These are phyloP conservation scores for Pythium graminicola DNA, from an alignment of 352 stramenopile species.

Conservation along the genomic window DNA sequence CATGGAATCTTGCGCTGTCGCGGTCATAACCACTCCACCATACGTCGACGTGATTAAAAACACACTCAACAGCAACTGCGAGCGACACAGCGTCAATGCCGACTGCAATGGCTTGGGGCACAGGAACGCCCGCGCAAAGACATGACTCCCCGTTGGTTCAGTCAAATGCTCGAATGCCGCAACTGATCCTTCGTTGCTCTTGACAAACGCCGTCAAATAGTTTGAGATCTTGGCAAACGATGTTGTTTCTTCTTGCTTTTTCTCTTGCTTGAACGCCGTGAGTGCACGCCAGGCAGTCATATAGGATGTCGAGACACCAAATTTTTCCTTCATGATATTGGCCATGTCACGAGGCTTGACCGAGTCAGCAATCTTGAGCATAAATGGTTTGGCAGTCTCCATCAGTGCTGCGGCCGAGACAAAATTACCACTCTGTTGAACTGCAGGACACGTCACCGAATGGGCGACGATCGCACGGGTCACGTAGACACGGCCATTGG, in stretches of 20 bases:
- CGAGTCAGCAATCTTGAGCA: slow-evolving; percentile 41
- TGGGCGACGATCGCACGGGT: slow-evolving; percentile 51
- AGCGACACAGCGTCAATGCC: slow-evolving; percentile 50
- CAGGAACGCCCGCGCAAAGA: slow-evolving; percentile 62
- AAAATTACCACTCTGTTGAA: slow-evolving; percentile 37
- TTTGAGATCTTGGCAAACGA: slow-evolving; percentile 65
- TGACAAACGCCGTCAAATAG: slow-evolving; percentile 58
- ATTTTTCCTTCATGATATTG: slow-evolving; percentile 79
- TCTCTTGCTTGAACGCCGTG: slow-evolving; percentile 59
- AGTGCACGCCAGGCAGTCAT: slow-evolving; percentile 77
- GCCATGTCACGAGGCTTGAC: slow-evolving; percentile 74
- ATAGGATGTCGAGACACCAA: slow-evolving; percentile 67
- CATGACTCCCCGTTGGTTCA: slow-evolving; percentile 18
- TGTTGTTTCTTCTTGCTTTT: slow-evolving; percentile 52
- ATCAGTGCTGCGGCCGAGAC: slow-evolving; percentile 63
- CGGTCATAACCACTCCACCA: slow-evolving; percentile 62
- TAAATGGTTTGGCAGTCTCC: slow-evolving; percentile 68
- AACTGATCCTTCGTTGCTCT: slow-evolving; percentile 49
- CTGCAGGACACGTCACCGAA: slow-evolving; percentile 36
- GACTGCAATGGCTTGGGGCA: slow-evolving; percentile 54
- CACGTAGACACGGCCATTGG: slow-evolving; percentile 68
- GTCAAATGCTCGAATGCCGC: slow-evolving; percentile 54
- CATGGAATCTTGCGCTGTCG: slow-evolving; percentile 67
- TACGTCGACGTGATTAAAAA: slow-evolving; percentile 62
- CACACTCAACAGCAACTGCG: slow-evolving; percentile 56